Base-by-base conservation (phyloP, 1,284 basidiomycete species). In the Microbotryomycetes sp. region DNA sequence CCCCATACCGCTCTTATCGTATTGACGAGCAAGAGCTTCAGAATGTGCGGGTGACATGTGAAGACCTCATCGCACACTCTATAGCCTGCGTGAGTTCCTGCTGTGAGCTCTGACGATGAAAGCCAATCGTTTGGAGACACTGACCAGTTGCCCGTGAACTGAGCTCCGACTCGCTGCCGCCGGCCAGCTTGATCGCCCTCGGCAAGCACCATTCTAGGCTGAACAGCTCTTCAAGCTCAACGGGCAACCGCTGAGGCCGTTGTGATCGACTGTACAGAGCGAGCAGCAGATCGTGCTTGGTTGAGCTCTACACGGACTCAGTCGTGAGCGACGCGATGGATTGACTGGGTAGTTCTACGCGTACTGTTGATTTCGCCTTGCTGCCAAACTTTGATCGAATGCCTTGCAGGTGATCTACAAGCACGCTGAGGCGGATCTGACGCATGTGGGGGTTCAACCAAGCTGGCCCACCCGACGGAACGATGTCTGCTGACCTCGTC, bases 21-120 rank as follows among this genome's bases (percentile, higher is more conserved):
- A 35, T 65, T 65, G 60, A 62, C 52, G 13, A 65, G 48, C 5
- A 65, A 31, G 7, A 65, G 51, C 45, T 66, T 66, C 52, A 66
- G 59, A 1, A 53, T 18, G 45, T 66, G 57, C 13, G 46, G 41
- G 0, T 21, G 13, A 4, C 5, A 21, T 3, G 60, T 26, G 47
- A 66, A 66, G 11, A 66, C 29, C 47, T 66, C 59, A 48, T 50
- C 46, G 45, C 61, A 66, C 1, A 56, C 61, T 27, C 59, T 47
- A 30, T 60, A 66, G 11, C 64, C 63, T 65, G 35, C 11, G 3
- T 4, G 16, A 29, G 2, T n/a, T 5, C 23, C 1, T 18, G 6
- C 46, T 45, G 9, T 18, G n/a, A 26, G 5, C 5, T n/a, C n/a
- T n/a, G n/a, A n/a, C n/a, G n/a, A n/a, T n/a, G n/a, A n/a, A n/a